These are phyloP conservation scores for Rhodamnia rubescens DNA, from an alignment of 345 rosid genomes.

Conservation along the genomic window DNA sequence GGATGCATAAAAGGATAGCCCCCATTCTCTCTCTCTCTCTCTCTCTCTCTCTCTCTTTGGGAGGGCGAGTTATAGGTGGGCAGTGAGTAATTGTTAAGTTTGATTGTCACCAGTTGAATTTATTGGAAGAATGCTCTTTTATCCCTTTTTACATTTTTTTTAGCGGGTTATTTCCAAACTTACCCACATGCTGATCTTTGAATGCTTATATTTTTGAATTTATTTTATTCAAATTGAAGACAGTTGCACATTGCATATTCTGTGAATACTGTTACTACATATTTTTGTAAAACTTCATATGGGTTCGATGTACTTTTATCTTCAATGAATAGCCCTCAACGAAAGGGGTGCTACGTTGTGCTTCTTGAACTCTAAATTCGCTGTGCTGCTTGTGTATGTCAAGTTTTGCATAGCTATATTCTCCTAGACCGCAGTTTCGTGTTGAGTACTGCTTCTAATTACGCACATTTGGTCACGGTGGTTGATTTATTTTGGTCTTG, in stretches of 20 bases:
- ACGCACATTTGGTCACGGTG: not conserved
- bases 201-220: not conserved
- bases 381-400: not conserved
- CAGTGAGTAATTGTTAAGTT: not conserved
- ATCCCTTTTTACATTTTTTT: not conserved
- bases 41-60: not conserved
- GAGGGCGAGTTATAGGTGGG: not conserved
- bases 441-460: not conserved
- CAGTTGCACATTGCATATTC: not conserved
- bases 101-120: not conserved
- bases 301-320: too few species aligned
- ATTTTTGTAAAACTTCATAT: not conserved
- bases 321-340: too few species aligned
- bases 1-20: not conserved
- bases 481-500: slow-evolving; percentile 2
- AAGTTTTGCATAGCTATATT: not conserved
- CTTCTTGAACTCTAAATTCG: not conserved
- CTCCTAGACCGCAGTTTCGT: not conserved
- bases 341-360: not conserved
- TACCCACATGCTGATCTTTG: not conserved
- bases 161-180: not conserved
- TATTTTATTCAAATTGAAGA: not conserved
- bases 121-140: not conserved
- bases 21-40: not conserved
- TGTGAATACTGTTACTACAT: not conserved